Percentiles rank a stretch among this genome's conserved stretches.
Evolutionary conservation across 345 rosid species (phyloP).

Genomic region (Murraya paniculata): DNA sequence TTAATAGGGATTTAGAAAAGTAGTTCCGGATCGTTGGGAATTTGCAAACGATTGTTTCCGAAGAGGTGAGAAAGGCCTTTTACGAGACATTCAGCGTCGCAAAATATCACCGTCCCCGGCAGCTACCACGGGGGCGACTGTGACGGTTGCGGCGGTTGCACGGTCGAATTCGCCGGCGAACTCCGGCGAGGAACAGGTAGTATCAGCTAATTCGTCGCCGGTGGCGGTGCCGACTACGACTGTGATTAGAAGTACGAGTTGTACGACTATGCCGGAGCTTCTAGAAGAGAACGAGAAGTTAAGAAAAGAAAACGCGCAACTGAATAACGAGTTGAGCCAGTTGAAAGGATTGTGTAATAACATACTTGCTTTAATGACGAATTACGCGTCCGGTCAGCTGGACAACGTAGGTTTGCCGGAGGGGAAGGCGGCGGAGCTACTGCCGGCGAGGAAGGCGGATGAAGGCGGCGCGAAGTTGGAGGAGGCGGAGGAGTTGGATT

Average conservation of each 20-base stretch:
- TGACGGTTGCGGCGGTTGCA: slow-evolving; percentile 31
- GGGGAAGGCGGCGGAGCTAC: slow-evolving; percentile 43
- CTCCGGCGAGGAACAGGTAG: slow-evolving; percentile 77
- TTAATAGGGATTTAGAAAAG: slow-evolving; percentile 82
- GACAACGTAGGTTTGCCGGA: slow-evolving; percentile 34
- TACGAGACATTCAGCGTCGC: slow-evolving; percentile 84
- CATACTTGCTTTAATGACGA: slow-evolving; percentile 59
- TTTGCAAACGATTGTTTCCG: slow-evolving; percentile 76
- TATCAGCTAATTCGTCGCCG: slow-evolving; percentile 68
- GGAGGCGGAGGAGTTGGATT: slow-evolving; percentile 24
- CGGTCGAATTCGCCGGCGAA: slow-evolving; percentile 52
- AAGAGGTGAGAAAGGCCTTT: slow-evolving; percentile 72
- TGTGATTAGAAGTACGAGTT: slow-evolving; percentile 47
- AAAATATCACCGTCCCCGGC: slow-evolving; percentile 45
- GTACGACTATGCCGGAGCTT: slow-evolving; percentile 70
- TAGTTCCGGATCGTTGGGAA: slow-evolving; percentile 96
- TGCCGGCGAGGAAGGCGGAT: slow-evolving; percentile 36
- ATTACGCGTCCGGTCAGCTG: slow-evolving; percentile 44
- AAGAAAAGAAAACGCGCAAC: slow-evolving; percentile 60
- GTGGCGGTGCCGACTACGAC: slow-evolving; percentile 25
- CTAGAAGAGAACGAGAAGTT: slow-evolving; percentile 79
- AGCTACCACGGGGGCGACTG: slow-evolving; percentile 20
- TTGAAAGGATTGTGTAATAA: slow-evolving; percentile 63
- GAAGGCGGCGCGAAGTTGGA: slow-evolving; percentile 18
- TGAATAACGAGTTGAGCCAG: slow-evolving; percentile 67